Evolutionary conservation across 2,329 filamentous ascomycete species (phyloP).

Genomic region (Samsoniella hepiali): DNA sequence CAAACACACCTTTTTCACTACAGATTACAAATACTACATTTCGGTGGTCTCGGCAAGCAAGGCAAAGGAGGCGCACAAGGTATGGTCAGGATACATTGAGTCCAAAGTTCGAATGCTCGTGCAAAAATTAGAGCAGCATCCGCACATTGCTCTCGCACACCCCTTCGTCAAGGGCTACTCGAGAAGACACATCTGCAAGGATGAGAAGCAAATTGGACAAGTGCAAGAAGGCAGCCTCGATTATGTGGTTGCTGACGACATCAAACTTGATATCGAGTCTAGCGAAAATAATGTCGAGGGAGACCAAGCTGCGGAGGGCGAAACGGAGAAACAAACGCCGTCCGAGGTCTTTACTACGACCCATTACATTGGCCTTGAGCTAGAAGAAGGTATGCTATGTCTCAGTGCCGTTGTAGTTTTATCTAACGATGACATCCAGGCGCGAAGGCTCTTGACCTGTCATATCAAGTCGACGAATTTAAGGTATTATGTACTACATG

Average conservation of each 20-base stretch:
- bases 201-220: conserved; percentile 48
- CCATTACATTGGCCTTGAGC: conserved; percentile 86
- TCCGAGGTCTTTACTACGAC: conserved; percentile 77
- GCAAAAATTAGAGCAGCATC: conserved; percentile 74
- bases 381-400: conserved; percentile 63
- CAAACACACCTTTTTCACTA: conserved; percentile 90
- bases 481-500: conserved; percentile 76
- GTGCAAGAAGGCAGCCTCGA: conserved; percentile 53
- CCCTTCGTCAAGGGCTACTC: conserved; percentile 94
- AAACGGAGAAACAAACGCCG: conserved; percentile 36
- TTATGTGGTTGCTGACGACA: conserved; percentile 41
- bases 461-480: conserved; percentile 81
- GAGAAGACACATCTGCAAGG: conserved; percentile 68
- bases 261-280: conserved; percentile 23
- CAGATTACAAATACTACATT: conserved; percentile 93
- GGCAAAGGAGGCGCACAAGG: conserved; percentile 77
- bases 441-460: conserved; percentile 70
- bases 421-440: conserved; percentile 37
- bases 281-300: conserved; percentile 42
- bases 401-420: not conserved
- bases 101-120: conserved; percentile 89
- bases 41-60: conserved; percentile 80
- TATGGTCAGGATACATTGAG: conserved; percentile 89
- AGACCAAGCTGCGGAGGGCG: conserved; percentile 46
- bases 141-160: conserved; percentile 77